Base-by-base conservation (phyloP, 164 flowering plant genomes). In the Amborella trichopoda region DNA sequence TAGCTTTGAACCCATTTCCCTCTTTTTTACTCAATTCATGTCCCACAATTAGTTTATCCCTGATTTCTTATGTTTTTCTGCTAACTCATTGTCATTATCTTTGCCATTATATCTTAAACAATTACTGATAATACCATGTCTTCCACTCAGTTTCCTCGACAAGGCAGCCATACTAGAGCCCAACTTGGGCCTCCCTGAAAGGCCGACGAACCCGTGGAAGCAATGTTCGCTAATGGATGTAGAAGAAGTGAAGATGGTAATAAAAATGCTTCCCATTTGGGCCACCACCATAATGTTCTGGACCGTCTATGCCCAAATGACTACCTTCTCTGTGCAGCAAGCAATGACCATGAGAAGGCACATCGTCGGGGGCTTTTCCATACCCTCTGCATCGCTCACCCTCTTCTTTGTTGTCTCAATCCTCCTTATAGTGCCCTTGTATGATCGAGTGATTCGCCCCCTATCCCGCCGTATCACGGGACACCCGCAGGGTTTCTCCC, bases 331-430 rank as follows among this genome's bases (percentile, higher is more conserved):
- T 0, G 86, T 79, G 5, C 64, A 75, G 2, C 86, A 79, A 56
- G 80, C 86, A 6, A 62, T 74, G 53, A 72, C 86, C 44, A 68
- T 79, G 83, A 60, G 76, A 64, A 72, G 82, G 14, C 73, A 59
- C 58, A 54, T 79, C 0, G 73, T 72, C 3, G 83, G 83, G 4
- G 50, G 32, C 26, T 90, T 90, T 62, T 68, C 69, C 40, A 90
- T 90, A 50, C 98, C 98, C 0, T 91, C 98, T 0, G 98, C 84
- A 28, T 90, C 96, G 2, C 80, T 90, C 44, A 83, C 96, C 1
- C 86, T 80, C 53, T 86, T 90, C 69, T 86, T 90, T 40, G 89
- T 83, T 0, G 76, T 67, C 17, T 83, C 96, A 38, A 81, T 81
- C 22, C 47, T 90, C 43, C 59, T 86, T 58, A 74, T 85, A 10